A percentile compares a stretch with the other conserved stretches of the same genome.
Conservation (phyloP, 2,329 filamentous ascomycete genomes). For the Fusarium armeniacum region DNA sequence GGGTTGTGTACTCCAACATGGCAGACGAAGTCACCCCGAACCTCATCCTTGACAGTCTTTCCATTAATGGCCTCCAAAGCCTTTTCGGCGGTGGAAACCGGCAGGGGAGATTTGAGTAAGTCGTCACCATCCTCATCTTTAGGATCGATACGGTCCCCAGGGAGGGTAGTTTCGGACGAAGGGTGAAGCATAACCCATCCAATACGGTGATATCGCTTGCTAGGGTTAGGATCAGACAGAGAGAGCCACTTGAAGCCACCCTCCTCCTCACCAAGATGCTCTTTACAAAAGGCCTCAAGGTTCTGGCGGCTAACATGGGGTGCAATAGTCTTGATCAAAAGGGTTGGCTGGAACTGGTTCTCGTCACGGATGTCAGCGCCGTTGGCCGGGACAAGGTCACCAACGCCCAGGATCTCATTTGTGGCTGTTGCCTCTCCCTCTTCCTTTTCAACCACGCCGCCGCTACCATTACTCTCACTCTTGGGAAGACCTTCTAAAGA, state of each 20-base stretch:
- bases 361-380: slow-evolving; percentile 92
- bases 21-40: slow-evolving; percentile 95
- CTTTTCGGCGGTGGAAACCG: slow-evolving; percentile 79
- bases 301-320: slow-evolving; percentile 95
- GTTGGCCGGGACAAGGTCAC: slow-evolving; percentile 86
- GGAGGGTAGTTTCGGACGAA: slow-evolving; percentile 73
- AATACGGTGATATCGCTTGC: slow-evolving; percentile 97
- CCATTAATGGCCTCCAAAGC: slow-evolving; percentile 95
- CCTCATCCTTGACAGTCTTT: slow-evolving; percentile 95
- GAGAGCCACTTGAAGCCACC: slow-evolving; percentile 97
- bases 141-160: slow-evolving; percentile 79
- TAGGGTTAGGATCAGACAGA: slow-evolving; percentile 94
- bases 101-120: slow-evolving; percentile 67
- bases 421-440: slow-evolving; percentile 93
- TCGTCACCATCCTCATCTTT: slow-evolving; percentile 76
- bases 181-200: slow-evolving; percentile 98
- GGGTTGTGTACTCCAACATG: slow-evolving; percentile 97
- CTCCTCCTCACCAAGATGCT: slow-evolving; percentile 90
- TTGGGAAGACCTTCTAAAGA: slow-evolving; percentile 95
- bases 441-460: slow-evolving; percentile 90
- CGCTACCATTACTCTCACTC: slow-evolving; percentile 88
- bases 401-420: slow-evolving; percentile 92
- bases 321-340: slow-evolving; percentile 98
- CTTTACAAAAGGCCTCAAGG: slow-evolving; percentile 93
- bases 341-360: slow-evolving; percentile 86